Percentiles rank a stretch among this genome's conserved stretches.
These are phyloP conservation scores for Pleurotus pulmonarius DNA, from an alignment of 768 basidiomycete genomes.

Conservation along the genomic window DNA sequence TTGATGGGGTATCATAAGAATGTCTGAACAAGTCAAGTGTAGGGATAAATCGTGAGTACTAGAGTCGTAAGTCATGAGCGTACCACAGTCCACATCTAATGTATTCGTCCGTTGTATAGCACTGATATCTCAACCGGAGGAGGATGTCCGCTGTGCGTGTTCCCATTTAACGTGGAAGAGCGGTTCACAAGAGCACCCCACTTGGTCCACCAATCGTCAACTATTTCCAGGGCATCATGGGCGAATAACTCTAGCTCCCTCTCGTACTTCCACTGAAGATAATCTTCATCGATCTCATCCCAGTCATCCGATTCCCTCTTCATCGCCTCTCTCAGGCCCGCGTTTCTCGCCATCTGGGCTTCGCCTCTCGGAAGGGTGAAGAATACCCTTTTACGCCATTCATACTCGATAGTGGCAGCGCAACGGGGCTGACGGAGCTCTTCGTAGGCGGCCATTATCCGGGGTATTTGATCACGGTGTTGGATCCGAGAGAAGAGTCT, in stretches of 20 bases:
- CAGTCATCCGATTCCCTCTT: conserved; percentile 20
- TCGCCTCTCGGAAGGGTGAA: conserved; percentile 41
- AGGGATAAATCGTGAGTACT: too few species aligned
- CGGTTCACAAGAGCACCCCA: conserved; percentile 30
- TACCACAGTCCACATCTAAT: not conserved
- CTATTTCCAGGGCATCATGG: conserved; percentile 52
- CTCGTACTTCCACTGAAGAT: conserved; percentile 48
- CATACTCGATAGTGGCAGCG: conserved; percentile 39
- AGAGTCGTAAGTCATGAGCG: too few species aligned
- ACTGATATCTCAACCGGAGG: conserved; percentile 2
- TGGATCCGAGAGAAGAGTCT: conserved; percentile 54
- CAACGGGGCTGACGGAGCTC: conserved; percentile 55
- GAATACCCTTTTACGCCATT: conserved; percentile 41
- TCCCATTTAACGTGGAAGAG: not conserved
- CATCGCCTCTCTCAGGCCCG: conserved; percentile 30
- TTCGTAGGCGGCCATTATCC: conserved; percentile 51
- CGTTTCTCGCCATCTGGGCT: conserved; percentile 42
- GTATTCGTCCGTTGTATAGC: not conserved
- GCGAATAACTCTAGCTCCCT: conserved; percentile 44
- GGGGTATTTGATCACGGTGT: conserved; percentile 41
- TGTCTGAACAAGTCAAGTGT: too few species aligned
- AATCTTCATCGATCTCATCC: conserved; percentile 42
- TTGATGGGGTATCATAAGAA: too few species aligned
- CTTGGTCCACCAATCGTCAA: conserved; percentile 64
- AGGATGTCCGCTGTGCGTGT: too few species aligned